Percentiles rank a stretch among this genome's conserved stretches.
phyloP scores from a whole-genome alignment of 306 rosid genomes.

The Canavalia ensiformis region DNA sequence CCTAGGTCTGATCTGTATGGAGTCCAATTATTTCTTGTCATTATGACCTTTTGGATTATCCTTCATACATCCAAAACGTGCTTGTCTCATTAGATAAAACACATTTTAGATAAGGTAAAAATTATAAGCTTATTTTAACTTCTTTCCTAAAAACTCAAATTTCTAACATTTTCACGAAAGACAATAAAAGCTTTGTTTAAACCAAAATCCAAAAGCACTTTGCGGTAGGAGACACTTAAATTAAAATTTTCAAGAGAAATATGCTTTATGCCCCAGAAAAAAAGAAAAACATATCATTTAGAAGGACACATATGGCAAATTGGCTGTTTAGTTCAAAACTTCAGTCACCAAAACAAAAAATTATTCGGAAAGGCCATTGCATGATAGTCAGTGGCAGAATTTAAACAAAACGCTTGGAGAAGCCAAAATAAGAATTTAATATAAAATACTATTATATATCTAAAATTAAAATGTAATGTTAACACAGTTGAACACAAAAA shows the following conservation, averaged over 20 bases:
- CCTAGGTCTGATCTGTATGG: background rate
- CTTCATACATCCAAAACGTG: background rate
- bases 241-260: background rate
- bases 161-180: background rate
- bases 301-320: too few relatives aligned
- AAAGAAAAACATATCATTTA: too few relatives aligned
- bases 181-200: background rate
- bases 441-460: too few relatives aligned
- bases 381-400: background rate
- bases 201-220: constrained; percentile 4
- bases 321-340: too few relatives aligned
- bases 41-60: background rate
- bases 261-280: background rate
- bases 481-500: too few relatives aligned
- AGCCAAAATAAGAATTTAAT: too few relatives aligned
- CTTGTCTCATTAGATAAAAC: background rate
- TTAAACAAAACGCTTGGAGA: too few relatives aligned
- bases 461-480: too few relatives aligned
- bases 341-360: too few relatives aligned
- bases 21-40: constrained; percentile 3
- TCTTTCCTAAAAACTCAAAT: background rate
- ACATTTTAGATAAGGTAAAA: background rate
- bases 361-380: background rate
- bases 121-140: background rate
- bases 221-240: background rate